Base-by-base conservation (phyloP, 768 basidiomycete genomes). In the Kwoniella europaea region DNA sequence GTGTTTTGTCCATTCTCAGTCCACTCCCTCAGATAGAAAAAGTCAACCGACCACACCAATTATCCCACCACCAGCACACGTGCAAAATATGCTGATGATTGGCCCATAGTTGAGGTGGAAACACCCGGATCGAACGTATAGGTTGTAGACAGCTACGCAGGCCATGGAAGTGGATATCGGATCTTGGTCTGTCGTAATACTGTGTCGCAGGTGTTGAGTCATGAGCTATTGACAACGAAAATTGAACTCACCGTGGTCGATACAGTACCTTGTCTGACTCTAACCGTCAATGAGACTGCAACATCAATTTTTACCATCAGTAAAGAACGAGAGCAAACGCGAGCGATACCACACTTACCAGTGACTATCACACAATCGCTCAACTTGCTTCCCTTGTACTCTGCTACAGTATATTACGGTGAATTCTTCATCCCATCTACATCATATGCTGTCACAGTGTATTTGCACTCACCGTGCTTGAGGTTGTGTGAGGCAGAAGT, bases 11-110 rank as follows among this genome's bases (percentile, higher is more conserved):
- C 54, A 10, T 3, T 10, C 27, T 13, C 10, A 59, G 58, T 35
- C 10, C 10, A 59, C 60, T 62, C 24, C 46, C 42, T 43, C 60
- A 62, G 18, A 62, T 62, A 12, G 60, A 62, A 62, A 62, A 24
- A 24, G 42, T 62, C 41, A 62, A 44, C 60, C 60, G 10, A 44
- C n/a, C 5, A 62, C 60, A 43, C 42, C 35, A 2, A 62, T 43
- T 10, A 62, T 44, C 60, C 42, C 16, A 18, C 46, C 46, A 50
- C 15, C 46, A 50, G 46, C 16, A 50, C 4, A 50, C 15, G 10
- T 50, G n/a, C 12, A 6, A 50, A 50, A 18, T 50, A 50, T 50
- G 46, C 46, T 50, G 46, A 16, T 0, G 46, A 50, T 50, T 50
- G 1, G 46, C 46, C 46, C 46, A 16, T 18, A 7, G 46, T 12